Conservation (phyloP, 139 green algal genomes). For the Chlorella sp. region DNA sequence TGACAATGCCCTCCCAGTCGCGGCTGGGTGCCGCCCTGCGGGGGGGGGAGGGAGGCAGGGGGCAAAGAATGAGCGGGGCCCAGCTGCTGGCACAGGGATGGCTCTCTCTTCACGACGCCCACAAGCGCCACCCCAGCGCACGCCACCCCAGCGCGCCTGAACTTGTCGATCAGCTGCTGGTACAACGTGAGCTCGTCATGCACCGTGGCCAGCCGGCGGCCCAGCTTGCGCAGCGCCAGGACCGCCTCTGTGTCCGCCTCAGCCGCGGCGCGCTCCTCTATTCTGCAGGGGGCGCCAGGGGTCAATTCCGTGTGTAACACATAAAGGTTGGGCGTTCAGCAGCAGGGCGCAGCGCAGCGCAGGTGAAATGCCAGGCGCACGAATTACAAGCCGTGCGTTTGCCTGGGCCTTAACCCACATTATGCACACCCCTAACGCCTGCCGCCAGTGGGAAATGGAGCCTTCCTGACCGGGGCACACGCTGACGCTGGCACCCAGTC, state of each 20-base stretch:
- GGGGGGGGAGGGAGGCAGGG: not conserved
- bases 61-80: not conserved
- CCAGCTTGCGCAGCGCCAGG: constrained; percentile 45
- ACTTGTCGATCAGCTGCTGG: constrained; percentile 38
- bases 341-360: too few species aligned
- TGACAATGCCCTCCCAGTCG: constrained; percentile 69
- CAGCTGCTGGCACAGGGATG: not conserved
- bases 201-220: constrained; percentile 48
- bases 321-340: not conserved
- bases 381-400: too few species aligned
- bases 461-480: too few species aligned
- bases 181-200: constrained; percentile 58
- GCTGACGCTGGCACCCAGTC: too few species aligned
- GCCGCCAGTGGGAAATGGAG: too few species aligned
- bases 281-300: constrained; percentile 33
- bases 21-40: constrained; percentile 11
- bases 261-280: constrained; percentile 45
- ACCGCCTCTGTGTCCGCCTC: constrained; percentile 34
- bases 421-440: too few species aligned
- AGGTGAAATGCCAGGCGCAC: too few species aligned
- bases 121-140: not conserved
- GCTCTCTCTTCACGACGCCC: not conserved
- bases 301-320: too few species aligned
- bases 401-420: too few species aligned
- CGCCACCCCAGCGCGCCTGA: constrained; percentile 21